Base-by-base conservation (phyloP, 768 basidiomycete genomes). In the Suillus alpinus region DNA sequence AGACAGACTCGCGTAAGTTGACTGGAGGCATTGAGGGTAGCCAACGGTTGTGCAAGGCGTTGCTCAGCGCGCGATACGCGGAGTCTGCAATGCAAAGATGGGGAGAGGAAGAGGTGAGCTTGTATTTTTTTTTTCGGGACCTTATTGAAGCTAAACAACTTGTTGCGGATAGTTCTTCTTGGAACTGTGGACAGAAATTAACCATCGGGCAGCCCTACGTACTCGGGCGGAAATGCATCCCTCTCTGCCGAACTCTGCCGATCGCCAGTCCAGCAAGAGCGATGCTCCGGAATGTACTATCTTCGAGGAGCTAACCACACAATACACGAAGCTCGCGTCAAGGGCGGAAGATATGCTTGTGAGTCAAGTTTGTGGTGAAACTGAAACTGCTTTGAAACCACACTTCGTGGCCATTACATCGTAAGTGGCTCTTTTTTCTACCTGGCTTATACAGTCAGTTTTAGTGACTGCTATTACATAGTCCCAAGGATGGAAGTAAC, bases 261-360 rank as follows among this genome's bases (percentile, higher is more conserved):
- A 41, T 44, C 34, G 36, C 29, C n/a, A 31, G 2, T 29, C 46
- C 18, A 58, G 68, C 20, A 71, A 66, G 20, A 66, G 68, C 5
- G 75, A 78, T 6, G 72, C 75, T 4, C 78, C 81, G 2, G 81
- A 83, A 59, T 85, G 83, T 41, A 91, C 91, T 1, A 81, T 97
- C 9, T 97, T 98, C 66, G 88, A 94, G 59, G 84, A 86, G 63
- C 78, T 94, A 57, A 76, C 90, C n/a, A 71, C 77, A 1, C 81
- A 82, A 65, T 98, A 92, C 66, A 75, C 75, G 23, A 78, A 76
- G 12, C 74, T 94, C 29, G 78, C 80, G 2, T 76, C 73, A 9
- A 83, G 94, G n/a, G 86, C 92, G 4, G 93, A 97, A 69, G 91
- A 92, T 56, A 90, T 98, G 85, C 82, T 95, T 39, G 84, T 93